Evolutionary conservation across 345 rosid genomes (phyloP).

Genomic region (Gossypium mustelinum): DNA sequence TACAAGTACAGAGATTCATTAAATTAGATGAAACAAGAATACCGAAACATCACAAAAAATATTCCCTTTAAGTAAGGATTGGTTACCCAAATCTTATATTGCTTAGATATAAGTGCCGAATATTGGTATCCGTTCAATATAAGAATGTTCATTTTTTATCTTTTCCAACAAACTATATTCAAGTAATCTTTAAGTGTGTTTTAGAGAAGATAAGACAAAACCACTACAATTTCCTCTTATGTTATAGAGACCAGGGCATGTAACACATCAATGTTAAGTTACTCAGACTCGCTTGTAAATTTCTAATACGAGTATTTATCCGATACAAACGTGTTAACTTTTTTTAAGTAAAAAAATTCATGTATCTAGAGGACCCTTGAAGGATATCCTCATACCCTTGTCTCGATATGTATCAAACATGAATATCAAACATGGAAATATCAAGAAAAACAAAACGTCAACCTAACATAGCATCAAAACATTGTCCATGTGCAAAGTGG

Average conservation of each 20-base stretch:
- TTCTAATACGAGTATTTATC: background rate
- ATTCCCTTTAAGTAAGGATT: background rate
- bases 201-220: background rate
- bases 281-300: background rate
- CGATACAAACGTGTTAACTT: background rate
- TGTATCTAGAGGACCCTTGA: background rate
- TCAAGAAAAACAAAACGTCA: background rate
- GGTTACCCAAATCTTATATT: background rate
- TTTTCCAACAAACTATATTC: background rate
- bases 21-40: slow-evolving; percentile 4
- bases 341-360: background rate
- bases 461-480: background rate
- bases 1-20: background rate
- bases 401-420: background rate
- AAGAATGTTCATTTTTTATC: background rate
- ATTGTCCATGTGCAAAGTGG: background rate
- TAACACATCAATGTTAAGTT: background rate
- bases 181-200: background rate
- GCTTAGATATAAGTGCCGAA: too few species aligned
- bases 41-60: background rate
- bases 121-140: background rate
- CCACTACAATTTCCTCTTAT: background rate
- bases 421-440: background rate
- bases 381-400: background rate
- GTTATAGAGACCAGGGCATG: background rate